These are phyloP conservation scores for Sporisorium scitamineum DNA, from an alignment of 1,284 basidiomycete genomes.

Conservation along the genomic window DNA sequence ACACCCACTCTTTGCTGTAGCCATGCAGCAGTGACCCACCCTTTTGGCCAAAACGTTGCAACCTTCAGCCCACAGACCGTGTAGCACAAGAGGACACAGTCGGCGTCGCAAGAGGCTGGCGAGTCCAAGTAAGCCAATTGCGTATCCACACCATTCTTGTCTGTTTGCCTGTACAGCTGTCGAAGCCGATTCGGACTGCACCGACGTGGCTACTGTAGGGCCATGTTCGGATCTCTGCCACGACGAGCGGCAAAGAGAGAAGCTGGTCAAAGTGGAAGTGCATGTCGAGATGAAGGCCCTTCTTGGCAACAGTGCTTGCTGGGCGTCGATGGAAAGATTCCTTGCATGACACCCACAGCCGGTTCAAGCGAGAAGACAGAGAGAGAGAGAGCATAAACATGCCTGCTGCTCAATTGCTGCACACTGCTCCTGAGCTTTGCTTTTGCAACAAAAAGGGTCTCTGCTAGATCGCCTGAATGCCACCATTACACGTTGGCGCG, in stretches of 20 bases:
- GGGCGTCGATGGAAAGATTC: conserved; percentile 41
- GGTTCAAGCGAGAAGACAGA: background rate
- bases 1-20: no score
- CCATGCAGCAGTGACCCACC: background rate
- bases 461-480: conserved; percentile 11
- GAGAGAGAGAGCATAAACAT: background rate
- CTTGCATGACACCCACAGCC: conserved; percentile 20
- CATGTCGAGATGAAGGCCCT: background rate
- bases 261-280: no score
- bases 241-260: background rate
- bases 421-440: background rate
- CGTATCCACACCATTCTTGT: no score
- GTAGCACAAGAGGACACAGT: background rate
- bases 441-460: conserved; percentile 4
- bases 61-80: background rate
- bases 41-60: background rate
- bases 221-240: no score
- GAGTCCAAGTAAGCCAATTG: no score
- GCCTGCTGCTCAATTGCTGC: background rate
- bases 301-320: background rate
- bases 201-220: no score
- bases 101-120: no score
- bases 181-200: no score
- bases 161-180: no score
- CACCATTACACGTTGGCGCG: background rate